A percentile compares a stretch with the other conserved stretches of the same genome.
These are phyloP conservation scores for Mycena epipterygia DNA, from an alignment of 768 basidiomycete species.

Conservation along the genomic window DNA sequence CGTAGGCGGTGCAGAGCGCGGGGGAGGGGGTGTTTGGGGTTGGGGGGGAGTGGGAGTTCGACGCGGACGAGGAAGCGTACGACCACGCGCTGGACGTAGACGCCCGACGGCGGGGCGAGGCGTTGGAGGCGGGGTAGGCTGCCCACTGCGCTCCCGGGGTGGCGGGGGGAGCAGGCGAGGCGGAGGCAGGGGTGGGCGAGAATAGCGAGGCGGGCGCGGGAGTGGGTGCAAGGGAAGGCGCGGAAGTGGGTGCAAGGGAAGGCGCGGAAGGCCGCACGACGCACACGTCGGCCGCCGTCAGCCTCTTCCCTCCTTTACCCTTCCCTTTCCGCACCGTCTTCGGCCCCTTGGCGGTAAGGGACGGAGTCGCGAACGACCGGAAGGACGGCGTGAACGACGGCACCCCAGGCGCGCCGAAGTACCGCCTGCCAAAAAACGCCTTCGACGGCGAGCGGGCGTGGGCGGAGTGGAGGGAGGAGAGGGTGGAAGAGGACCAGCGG, in stretches of 20 bases:
- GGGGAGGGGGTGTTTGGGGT: neutral
- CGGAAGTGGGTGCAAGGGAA: no score
- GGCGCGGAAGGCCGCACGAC: neutral
- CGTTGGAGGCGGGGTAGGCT: neutral
- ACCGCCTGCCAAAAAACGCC: neutral
- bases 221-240: no score
- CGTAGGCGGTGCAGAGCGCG: neutral
- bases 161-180: neutral
- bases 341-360: neutral
- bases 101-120: no score
- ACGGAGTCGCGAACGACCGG: neutral
- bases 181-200: no score
- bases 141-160: neutral
- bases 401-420: neutral
- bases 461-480: neutral
- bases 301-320: no score
- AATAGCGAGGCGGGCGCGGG: no score
- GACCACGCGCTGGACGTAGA: no score
- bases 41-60: no score
- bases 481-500: constrained; percentile 62
- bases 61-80: no score
- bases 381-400: neutral
- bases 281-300: neutral
- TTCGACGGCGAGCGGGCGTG: neutral
- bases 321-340: neutral